Base-by-base conservation (phyloP, 2,329 filamentous ascomycete genomes). In the Davidsoniella neocaledoniae region DNA sequence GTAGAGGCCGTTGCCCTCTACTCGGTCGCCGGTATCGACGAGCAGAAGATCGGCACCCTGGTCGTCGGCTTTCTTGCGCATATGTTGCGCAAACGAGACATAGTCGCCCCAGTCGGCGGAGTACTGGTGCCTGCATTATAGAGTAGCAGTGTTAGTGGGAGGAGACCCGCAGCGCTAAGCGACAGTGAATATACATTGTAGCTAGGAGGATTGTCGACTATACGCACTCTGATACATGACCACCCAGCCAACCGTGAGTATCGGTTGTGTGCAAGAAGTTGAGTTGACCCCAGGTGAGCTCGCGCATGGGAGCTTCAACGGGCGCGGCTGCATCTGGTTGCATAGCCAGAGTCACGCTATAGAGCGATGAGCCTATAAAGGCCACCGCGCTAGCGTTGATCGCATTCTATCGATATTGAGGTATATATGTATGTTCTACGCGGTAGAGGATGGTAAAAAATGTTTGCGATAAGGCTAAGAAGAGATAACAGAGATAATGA, bases 51-150 rank as follows among this genome's bases (percentile, higher is more conserved):
- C 91, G 25, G 76, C 77, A 42, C 86, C 87, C 48, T 81, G 72
- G 1, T 78, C 74, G 59, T 95, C 84, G 50, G 87, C 86, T 60
- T 77, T 80, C 56, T 78, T 73, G 50, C 77, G 82, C 71, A 98
- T 77, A 61, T 90, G 86, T 36, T 81, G 71, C 33, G 87, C 78
- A 61, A 98, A 95, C 5, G 90, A 95, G 58, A 96, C 75, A 64
- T 96, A 98, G 66, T 98, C 91, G 52, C 91, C 91, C 87, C 91
- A 96, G 64, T 98, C 91, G 43, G 86, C 90, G 5, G 86, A 88
- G 65, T 93, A 98, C 53, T 91, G 90, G 2, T 86, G 73, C 67
- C 83, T 86, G 16, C 12, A 23, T 9, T n/a, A 8, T 5, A 2
- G 16, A 41, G 21, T 9, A 39, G 14, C 3, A 38, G 21, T 29